Conservation (phyloP, 306 rosid species). For the Fragaria iinumae region DNA sequence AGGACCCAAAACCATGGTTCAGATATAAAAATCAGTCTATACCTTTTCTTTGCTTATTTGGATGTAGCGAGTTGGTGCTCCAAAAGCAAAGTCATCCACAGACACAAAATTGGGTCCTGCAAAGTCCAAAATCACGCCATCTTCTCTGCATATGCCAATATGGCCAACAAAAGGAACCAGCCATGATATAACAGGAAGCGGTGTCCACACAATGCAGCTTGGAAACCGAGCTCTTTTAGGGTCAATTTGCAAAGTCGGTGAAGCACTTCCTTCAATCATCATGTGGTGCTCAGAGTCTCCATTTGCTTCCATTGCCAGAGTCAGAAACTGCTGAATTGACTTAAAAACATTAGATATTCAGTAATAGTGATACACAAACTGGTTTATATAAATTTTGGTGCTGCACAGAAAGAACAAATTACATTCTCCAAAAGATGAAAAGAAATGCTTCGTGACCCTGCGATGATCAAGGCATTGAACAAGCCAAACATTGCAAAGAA, state of each 20-base stretch:
- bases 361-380: background rate
- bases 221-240: constrained; percentile 79
- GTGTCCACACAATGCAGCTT: constrained; percentile 92
- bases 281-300: constrained; percentile 46
- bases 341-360: background rate
- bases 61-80: constrained; percentile 75
- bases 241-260: constrained; percentile 61
- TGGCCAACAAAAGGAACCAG: constrained; percentile 91
- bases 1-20: constrained; percentile 4
- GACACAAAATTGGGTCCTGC: constrained; percentile 94
- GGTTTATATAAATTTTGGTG: background rate
- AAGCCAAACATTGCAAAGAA: background rate
- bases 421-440: background rate
- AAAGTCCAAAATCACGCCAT: constrained; percentile 92
- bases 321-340: constrained; percentile 24
- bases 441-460: background rate
- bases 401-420: background rate
- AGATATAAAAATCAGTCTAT: background rate
- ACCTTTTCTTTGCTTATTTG: constrained; percentile 77
- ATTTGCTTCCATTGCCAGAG: constrained; percentile 55
- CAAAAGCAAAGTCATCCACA: constrained; percentile 84
- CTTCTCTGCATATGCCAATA: constrained; percentile 94
- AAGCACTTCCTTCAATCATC: constrained; percentile 44
- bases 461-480: background rate
- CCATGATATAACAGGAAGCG: constrained; percentile 94